A percentile compares a stretch with the other conserved stretches of the same genome.
Conservation (phyloP, 2,329 filamentous ascomycete genomes). For the Sporothrix pallida region DNA sequence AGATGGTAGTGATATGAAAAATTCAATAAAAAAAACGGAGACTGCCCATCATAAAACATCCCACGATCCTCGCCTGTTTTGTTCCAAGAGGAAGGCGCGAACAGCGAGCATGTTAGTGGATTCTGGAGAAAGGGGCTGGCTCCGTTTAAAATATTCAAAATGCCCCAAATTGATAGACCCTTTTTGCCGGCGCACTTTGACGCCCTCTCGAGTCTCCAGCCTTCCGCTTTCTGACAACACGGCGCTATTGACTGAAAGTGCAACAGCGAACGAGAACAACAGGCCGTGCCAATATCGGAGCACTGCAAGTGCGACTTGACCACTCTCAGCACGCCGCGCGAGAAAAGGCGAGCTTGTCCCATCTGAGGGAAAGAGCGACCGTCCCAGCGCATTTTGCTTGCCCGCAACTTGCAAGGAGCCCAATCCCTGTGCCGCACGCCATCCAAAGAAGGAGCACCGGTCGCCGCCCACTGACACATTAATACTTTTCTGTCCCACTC, state of each 20-base stretch:
- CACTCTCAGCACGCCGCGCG: neutral
- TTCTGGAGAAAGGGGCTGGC: neutral
- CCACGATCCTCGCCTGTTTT: neutral
- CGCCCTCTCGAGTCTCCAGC: neutral
- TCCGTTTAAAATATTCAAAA: neutral
- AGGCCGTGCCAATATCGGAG: constrained; percentile 16
- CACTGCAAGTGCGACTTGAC: constrained; percentile 8
- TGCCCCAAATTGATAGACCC: neutral
- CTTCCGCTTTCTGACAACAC: too few relatives aligned
- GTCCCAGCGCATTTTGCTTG: neutral
- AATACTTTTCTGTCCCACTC: neutral
- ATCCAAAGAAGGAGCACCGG: constrained; percentile 19
- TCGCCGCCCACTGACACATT: neutral
- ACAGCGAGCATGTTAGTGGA: constrained; percentile 21
- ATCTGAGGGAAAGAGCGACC: constrained; percentile 17
- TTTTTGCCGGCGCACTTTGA: constrained; percentile 2
- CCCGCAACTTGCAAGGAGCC: neutral
- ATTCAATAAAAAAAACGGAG: constrained; percentile 8
- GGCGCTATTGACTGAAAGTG: too few relatives aligned
- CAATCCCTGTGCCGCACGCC: constrained; percentile 20
- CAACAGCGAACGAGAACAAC: neutral
- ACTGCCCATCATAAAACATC: neutral
- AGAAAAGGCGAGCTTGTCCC: constrained; percentile 13
- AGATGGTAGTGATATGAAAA: neutral
- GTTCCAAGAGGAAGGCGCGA: constrained; percentile 2